These are phyloP conservation scores for Argentina anserina DNA, from an alignment of 306 rosid species.

Conservation along the genomic window DNA sequence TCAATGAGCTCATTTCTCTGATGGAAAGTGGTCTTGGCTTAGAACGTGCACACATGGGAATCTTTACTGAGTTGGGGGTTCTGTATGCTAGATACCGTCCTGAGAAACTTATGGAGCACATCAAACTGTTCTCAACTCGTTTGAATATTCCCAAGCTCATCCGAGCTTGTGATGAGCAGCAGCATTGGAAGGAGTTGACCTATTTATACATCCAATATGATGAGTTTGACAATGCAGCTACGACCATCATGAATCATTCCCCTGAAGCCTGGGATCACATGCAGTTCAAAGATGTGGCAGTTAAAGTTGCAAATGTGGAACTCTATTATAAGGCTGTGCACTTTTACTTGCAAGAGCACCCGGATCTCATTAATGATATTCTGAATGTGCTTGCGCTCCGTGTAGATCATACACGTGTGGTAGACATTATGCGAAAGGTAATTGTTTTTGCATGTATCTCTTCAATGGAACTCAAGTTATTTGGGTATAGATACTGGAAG, in stretches of 20 bases:
- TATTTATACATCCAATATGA: constrained; percentile 95
- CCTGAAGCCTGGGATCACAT: constrained; percentile 99
- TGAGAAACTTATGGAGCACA: constrained; percentile 99
- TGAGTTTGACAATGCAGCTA: constrained; percentile 97
- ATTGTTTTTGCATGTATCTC: constrained; percentile 10
- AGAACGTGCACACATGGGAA: constrained; percentile 99
- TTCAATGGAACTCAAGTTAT: constrained; percentile 6
- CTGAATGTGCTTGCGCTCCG: constrained; percentile 96
- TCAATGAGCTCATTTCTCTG: constrained; percentile 92
- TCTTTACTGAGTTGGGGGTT: constrained; percentile 97
- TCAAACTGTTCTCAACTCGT: constrained; percentile 87
- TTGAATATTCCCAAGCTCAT: constrained; percentile 97
- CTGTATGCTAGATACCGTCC: constrained; percentile 98
- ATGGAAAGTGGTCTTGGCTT: constrained; percentile 99
- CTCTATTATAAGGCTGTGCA: constrained; percentile 94
- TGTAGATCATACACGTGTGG: constrained; percentile 97
- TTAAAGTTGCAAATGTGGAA: constrained; percentile 96
- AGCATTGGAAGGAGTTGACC: constrained; percentile 96
- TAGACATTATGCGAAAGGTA: constrained; percentile 98
- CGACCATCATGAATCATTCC: constrained; percentile 98
- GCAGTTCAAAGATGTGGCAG: constrained; percentile 94
- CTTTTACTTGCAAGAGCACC: constrained; percentile 98
- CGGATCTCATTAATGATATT: constrained; percentile 95
- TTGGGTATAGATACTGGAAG: neutral
- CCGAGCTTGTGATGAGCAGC: constrained; percentile 98